Percentiles rank a stretch among this genome's conserved stretches.
Conservation (phyloP, 225 moss, liverwort and hornwort species). For the Lunularia cruciata region DNA sequence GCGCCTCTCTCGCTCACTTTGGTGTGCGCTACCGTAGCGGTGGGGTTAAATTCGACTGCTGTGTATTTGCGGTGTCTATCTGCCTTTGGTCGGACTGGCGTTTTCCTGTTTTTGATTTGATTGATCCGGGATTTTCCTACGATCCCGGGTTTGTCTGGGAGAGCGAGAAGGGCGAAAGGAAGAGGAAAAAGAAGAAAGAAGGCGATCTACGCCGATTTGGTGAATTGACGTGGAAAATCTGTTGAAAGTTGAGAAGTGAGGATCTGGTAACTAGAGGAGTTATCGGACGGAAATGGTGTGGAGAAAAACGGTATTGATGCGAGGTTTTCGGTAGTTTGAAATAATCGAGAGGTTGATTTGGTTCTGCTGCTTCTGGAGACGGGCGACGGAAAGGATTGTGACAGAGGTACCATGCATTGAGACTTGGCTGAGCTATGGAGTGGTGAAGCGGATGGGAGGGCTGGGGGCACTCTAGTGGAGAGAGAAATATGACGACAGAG, state of each 20-base stretch:
- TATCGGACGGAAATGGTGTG: conserved; percentile 13
- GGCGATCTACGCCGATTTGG: conserved; percentile 11
- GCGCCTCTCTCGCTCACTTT: neutral
- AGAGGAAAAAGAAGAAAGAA: neutral
- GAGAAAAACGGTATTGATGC: neutral
- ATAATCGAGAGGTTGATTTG: neutral
- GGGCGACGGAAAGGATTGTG: conserved; percentile 1
- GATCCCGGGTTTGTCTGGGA: too few relatives aligned
- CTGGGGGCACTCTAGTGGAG: conserved; percentile 19
- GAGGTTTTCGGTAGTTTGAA: conserved; percentile 9
- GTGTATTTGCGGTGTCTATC: neutral
- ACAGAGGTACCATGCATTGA: conserved; percentile 29
- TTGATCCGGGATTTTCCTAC: neutral
- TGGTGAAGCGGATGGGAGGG: conserved; percentile 25
- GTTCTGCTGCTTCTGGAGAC: neutral
- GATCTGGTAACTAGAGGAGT: neutral
- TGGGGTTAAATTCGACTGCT: neutral
- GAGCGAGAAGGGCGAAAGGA: neutral
- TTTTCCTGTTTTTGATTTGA: neutral
- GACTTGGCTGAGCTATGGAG: conserved; percentile 22
- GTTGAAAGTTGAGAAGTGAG: neutral
- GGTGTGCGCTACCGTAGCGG: too few relatives aligned
- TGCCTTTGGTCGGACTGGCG: neutral
- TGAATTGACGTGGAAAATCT: conserved; percentile 15
- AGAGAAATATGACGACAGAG: conserved; percentile 22